phyloP scores from a whole-genome alignment of 2,329 filamentous ascomycete genomes.

The Aspergillus melleus region DNA sequence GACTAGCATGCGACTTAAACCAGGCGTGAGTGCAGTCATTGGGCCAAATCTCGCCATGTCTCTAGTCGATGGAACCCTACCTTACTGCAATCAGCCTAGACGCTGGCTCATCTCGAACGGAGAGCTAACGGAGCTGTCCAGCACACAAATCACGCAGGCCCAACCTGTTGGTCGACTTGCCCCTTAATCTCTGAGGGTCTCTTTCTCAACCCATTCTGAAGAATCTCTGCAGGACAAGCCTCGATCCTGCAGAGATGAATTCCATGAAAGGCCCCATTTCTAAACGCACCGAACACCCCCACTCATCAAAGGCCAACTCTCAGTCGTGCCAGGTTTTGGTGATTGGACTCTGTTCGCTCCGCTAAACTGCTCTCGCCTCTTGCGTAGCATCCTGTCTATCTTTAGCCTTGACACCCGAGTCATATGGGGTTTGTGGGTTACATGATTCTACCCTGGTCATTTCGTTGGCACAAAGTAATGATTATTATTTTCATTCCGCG shows the following conservation, averaged over 20 bases:
- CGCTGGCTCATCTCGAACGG: background rate
- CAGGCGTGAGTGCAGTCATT: background rate
- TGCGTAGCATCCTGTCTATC: background rate
- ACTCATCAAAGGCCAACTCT: background rate
- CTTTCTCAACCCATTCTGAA: background rate
- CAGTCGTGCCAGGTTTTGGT: background rate
- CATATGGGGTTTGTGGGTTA: background rate
- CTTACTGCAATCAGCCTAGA: background rate
- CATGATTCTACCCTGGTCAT: background rate
- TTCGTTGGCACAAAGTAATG: constrained; percentile 1
- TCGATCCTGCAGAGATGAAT: background rate
- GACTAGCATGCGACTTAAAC: background rate
- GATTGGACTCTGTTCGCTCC: background rate
- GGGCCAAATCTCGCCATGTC: background rate
- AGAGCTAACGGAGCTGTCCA: background rate
- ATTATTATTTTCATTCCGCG: constrained; percentile 17
- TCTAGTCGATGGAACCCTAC: background rate
- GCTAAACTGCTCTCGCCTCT: background rate
- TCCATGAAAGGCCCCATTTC: background rate
- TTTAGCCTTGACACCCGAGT: background rate
- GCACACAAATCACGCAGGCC: background rate
- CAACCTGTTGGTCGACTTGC: background rate
- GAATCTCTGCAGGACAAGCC: background rate
- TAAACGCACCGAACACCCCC: background rate
- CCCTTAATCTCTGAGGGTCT: background rate